Base-by-base conservation (phyloP, 1,284 basidiomycete genomes). In the Ganoderma sinense region DNA sequence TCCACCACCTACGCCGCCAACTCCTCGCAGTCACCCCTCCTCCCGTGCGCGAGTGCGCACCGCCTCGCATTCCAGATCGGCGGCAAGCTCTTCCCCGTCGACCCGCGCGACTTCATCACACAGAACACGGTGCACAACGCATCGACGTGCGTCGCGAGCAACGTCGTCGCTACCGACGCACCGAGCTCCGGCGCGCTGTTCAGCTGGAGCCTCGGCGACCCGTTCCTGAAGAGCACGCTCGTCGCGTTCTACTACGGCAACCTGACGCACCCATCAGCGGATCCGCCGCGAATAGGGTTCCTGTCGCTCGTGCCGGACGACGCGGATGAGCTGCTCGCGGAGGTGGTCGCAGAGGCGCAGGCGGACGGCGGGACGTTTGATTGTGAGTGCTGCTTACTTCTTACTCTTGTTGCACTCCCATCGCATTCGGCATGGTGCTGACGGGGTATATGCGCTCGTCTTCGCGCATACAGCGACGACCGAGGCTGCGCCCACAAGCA, bases 171-270 rank as follows among this genome's bases (percentile, higher is more conserved):
- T 77, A 72, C 69, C 55, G 69, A 70, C 67, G 53, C 67, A 6
- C 71, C 69, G 20, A 65, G 61, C 62, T 41, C n/a, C 16, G 69
- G 71, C 16, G 62, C 64, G 59, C 62, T 70, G 6, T 73, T 72
- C 70, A 74, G 69, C 70, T 84, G 83, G 83, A 82, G 77, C 71
- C 76, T 84, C 18, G 83, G 83, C 53, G 82, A 81, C 69, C 80
- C 83, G 55, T 84, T 84, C 74, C 75, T 84, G 60, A 84, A 83
- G 76, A 80, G 81, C 75, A 83, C 80, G 68, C 70, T 80, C 36
- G 80, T 83, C n/a, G 78, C 87, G 23, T 92, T 88, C 77, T 88
- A 92, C 77, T 92, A 87, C 73, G 91, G 91, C 23, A 90, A 92
- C 74, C 76, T 92, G 45, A 86, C 86, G 0, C 83, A 89, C 70